phyloP scores from a whole-genome alignment of 2,329 filamentous ascomycete genomes.

The Dactylellina drechsleri region DNA sequence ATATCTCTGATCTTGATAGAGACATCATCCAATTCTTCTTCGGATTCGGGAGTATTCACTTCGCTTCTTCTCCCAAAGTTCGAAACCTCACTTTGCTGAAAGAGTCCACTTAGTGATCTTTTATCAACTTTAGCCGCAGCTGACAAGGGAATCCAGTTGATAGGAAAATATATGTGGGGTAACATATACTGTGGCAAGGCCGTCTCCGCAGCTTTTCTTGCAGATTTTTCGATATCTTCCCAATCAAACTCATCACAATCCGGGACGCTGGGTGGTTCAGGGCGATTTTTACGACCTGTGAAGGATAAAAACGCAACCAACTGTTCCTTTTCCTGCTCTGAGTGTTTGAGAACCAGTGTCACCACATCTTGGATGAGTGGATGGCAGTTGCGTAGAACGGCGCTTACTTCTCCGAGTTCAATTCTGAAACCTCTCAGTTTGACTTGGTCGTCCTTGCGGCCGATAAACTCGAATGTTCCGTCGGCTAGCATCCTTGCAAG shows the following conservation, averaged over 20 bases:
- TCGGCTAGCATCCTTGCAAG: constrained; percentile 81
- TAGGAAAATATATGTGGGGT: constrained; percentile 76
- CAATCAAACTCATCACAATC: constrained; percentile 60
- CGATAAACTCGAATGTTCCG: constrained; percentile 77
- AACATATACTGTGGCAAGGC: constrained; percentile 80
- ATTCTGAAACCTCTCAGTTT: constrained; percentile 84
- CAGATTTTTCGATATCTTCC: constrained; percentile 60
- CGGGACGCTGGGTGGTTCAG: constrained; percentile 59
- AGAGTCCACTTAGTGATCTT: constrained; percentile 63
- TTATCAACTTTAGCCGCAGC: constrained; percentile 79
- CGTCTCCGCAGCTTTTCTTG: constrained; percentile 69
- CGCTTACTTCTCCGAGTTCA: constrained; percentile 80
- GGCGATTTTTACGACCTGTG: constrained; percentile 45
- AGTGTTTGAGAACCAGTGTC: constrained; percentile 69
- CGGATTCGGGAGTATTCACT: constrained; percentile 62
- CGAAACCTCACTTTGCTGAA: constrained; percentile 62
- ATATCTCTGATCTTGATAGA: constrained; percentile 69
- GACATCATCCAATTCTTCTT: constrained; percentile 65
- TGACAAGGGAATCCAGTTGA: constrained; percentile 76
- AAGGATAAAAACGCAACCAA: constrained; percentile 77
- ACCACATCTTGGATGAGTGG: constrained; percentile 69
- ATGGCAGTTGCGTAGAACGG: constrained; percentile 67
- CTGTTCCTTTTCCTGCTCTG: constrained; percentile 64
- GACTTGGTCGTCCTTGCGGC: constrained; percentile 80
- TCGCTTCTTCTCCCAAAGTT: constrained; percentile 67